Evolutionary conservation across 2,329 filamentous ascomycete genomes (phyloP).

Genomic region (Scytalidium lignicola): DNA sequence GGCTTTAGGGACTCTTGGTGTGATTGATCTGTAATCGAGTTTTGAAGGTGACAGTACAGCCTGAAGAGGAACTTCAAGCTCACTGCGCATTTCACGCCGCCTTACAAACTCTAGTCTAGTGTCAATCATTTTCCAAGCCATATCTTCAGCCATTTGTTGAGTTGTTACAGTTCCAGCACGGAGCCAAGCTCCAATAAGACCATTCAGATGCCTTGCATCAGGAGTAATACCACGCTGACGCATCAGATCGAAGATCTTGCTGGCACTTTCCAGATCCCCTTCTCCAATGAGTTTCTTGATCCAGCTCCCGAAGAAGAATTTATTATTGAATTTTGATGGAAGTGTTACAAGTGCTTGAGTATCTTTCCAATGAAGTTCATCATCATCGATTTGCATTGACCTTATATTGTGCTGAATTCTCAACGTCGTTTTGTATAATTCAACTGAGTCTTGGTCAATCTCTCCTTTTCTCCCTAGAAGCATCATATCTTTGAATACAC

Average conservation of each 20-base stretch:
- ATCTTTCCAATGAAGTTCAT: conserved; percentile 30
- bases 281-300: conserved; percentile 75
- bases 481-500: conserved; percentile 89
- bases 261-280: conserved; percentile 64
- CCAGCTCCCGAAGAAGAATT: conserved; percentile 85
- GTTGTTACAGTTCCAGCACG: conserved; percentile 52
- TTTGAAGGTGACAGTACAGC: conserved; percentile 10
- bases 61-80: conserved; percentile 11
- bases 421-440: conserved; percentile 12
- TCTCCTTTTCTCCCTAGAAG: conserved; percentile 14
- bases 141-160: conserved; percentile 56
- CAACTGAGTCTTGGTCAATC: conserved; percentile 17
- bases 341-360: conserved; percentile 38
- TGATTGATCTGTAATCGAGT: conserved; percentile 27
- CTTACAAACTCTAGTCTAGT: conserved; percentile 60
- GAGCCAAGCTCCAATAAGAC: conserved; percentile 74
- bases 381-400: conserved; percentile 13
- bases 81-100: conserved; percentile 28
- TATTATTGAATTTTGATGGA: conserved; percentile 55
- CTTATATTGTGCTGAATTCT: conserved; percentile 8
- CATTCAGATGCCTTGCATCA: conserved; percentile 73
- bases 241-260: conserved; percentile 72
- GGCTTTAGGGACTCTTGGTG: conserved; percentile 49
- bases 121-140: conserved; percentile 75
- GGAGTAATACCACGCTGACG: conserved; percentile 61